Evolutionary conservation across 371 early-diverging fungal species (phyloP), one percentile per base, ranked within the genome.

Genomic region (Mucor mucedo): DNA sequence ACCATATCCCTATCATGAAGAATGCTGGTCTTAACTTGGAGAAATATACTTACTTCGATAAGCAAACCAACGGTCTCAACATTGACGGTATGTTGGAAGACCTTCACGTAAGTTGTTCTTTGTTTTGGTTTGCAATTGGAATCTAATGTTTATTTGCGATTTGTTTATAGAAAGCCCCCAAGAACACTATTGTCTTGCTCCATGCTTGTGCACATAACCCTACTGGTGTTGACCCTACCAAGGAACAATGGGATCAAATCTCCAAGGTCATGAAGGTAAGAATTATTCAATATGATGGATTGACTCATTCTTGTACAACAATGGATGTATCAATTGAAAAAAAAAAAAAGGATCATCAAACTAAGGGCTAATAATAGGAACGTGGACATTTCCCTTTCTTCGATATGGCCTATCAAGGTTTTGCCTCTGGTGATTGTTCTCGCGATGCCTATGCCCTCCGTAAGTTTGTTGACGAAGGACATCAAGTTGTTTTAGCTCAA

Each of bases 201-300:
- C 99, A 99, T 77, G 98, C 97, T 47, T 99, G 99, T 78, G 99
- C 98, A 29, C 99, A 99, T 83, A 99, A 99, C 87, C 99, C 99
- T 30, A 97, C 98, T 27, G 98, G 99, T 75, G 98, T 98, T 42
- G 99, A 99, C 77, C 99, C 99, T 44, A 94, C 94, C 50, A 72
- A 80, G 56, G 89, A 79, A 49, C 97, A 99, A 80, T 99, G 99
- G 99, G 80, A 87, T 55, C 84, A 95, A 73, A 92, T 98, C 69
- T 87, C 91, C 58, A 66, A 88, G 63, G 87, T 91, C 39, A 78
- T 93, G 62, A 91, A 95, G 83, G 84, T 80, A 79, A 55, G 21
- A 5, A 21, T 41, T 38, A 56, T 38, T 41, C n/a, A 11, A 32
- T 53, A 27, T 13, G 38, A 40, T 11, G 47, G 7, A 45, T 27